Percentiles rank a stretch among this genome's conserved stretches.
Evolutionary conservation across 352 stramenopile species (phyloP).

Genomic region (Phytophthora parvispora): DNA sequence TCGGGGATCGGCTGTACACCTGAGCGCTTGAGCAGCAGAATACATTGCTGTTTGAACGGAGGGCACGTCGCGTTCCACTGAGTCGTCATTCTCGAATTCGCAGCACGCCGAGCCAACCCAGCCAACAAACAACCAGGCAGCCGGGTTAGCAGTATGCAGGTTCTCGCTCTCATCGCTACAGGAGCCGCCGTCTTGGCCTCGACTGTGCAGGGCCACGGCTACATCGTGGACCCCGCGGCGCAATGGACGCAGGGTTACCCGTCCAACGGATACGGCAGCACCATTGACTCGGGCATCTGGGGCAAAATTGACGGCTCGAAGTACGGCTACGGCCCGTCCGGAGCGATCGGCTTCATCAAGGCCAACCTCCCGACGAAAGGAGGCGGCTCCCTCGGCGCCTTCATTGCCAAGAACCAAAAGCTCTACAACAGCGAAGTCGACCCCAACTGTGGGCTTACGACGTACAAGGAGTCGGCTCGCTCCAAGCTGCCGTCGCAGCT

Average conservation of each 20-base stretch:
- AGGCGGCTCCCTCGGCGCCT: slow-evolving; percentile 46
- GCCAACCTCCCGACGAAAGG: slow-evolving; percentile 41
- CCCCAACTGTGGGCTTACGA: slow-evolving; percentile 48
- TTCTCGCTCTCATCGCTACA: slow-evolving; percentile 32
- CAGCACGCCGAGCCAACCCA: slow-evolving; percentile 6
- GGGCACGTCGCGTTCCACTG: background rate
- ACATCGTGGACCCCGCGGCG: slow-evolving; percentile 57
- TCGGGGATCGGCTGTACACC: background rate
- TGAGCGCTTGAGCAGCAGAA: background rate
- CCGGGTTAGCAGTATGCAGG: slow-evolving; percentile 35
- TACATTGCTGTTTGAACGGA: slow-evolving; percentile 1
- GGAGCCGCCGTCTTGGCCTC: slow-evolving; percentile 31
- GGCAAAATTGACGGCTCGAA: slow-evolving; percentile 42
- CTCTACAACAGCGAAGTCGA: slow-evolving; percentile 45
- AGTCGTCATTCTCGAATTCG: slow-evolving; percentile 31
- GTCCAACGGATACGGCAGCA: slow-evolving; percentile 61
- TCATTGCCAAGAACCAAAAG: slow-evolving; percentile 59
- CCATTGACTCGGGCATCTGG: slow-evolving; percentile 52
- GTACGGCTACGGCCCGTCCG: slow-evolving; percentile 54
- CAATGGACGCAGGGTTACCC: slow-evolving; percentile 48
- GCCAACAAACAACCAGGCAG: background rate
- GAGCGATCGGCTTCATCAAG: slow-evolving; percentile 48
- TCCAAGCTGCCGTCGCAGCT: slow-evolving; percentile 48
- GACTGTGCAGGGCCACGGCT: slow-evolving; percentile 35
- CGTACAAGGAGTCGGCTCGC: slow-evolving; percentile 45